Percentiles rank a stretch among this genome's conserved stretches.
These are phyloP conservation scores for Chlorella sp. DNA, from an alignment of 139 green algal species.

Conservation along the genomic window DNA sequence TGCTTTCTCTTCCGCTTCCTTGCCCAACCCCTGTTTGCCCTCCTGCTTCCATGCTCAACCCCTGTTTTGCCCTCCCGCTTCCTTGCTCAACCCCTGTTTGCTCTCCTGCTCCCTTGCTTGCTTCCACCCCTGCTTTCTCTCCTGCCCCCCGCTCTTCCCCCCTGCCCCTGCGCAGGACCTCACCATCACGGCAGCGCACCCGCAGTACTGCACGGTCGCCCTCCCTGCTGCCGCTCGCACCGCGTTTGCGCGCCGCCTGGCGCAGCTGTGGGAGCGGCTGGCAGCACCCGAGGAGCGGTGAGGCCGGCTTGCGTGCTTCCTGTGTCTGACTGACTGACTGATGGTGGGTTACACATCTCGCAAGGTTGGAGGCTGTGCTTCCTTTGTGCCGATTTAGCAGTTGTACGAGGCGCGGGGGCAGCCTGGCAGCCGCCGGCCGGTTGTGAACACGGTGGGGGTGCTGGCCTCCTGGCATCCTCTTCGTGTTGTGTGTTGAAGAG, in stretches of 20 bases:
- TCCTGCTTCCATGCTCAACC: too few relatives aligned
- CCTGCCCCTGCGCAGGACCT: neutral
- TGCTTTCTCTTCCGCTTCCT: too few relatives aligned
- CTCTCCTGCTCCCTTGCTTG: neutral
- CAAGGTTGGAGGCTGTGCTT: neutral
- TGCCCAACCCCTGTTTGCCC: too few relatives aligned
- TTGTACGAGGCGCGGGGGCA: too few relatives aligned
- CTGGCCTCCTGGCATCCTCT: too few relatives aligned
- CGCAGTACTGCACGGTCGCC: neutral
- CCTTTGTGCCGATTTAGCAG: neutral
- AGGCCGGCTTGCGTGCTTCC: neutral
- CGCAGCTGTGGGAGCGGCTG: neutral
- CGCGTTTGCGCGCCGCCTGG: slow-evolving; percentile 13
- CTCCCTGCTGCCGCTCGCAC: neutral
- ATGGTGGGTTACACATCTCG: too few relatives aligned
- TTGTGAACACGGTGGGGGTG: neutral
- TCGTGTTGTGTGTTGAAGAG: neutral
- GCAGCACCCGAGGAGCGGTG: neutral
- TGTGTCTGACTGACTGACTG: too few relatives aligned
- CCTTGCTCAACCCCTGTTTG: too few relatives aligned
- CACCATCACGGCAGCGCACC: neutral
- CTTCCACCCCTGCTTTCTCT: neutral
- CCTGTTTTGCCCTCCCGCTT: too few relatives aligned
- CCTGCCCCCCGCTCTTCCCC: too few relatives aligned
- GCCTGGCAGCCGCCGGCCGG: too few relatives aligned